Base-by-base conservation (phyloP, 192 early-diverging fungal genomes). In the Coemansia sp. region DNA sequence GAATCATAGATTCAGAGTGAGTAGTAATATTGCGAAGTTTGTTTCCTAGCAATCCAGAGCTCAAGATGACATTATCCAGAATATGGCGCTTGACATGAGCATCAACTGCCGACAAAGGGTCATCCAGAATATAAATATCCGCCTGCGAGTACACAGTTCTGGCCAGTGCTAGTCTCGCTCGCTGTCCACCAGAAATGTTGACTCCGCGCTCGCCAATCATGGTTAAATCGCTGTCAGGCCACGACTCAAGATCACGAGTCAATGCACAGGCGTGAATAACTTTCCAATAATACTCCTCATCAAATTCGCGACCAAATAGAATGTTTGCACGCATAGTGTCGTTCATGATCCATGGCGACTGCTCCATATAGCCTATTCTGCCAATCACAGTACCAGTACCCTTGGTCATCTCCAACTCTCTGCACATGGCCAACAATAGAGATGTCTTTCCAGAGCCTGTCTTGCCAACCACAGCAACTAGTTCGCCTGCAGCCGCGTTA, bases 391-490 rank as follows among this genome's bases (percentile, higher is more conserved):
- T 63, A 7, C 93, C 85, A 6, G 29, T 3, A 22, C 67, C 67
- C 33, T 47, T 40, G 2, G 68, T 61, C 40, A 84, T 81, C 60
- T 78, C 87, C 85, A 93, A 90, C 68, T 94, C 93, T 11, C 92
- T 92, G 24, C 95, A 83, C 47, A 96, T 73, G 16, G 91, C 89
- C 49, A 87, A 88, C 1, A 96, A 71, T 6, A 96, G 77, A 0
- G 91, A 90, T 0, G 89, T 91, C 68, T 96, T 96, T 54, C 93
- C 93, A n/a, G 85, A 80, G 13, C 92, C 95, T 18, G 94, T 91
- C 1, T 87, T 75, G 2, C 95, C 95, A 15, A 94, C 90, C 44
- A 96, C 71, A 1, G 90, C 93, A 2, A 91, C 89, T 16, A 96
- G 85, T 3, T 80, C 44, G 40, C 89, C 79, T 52, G 78, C 66